phyloP scores from a whole-genome alignment of 2,329 filamentous ascomycete genomes.

The Boeremia exigua region DNA sequence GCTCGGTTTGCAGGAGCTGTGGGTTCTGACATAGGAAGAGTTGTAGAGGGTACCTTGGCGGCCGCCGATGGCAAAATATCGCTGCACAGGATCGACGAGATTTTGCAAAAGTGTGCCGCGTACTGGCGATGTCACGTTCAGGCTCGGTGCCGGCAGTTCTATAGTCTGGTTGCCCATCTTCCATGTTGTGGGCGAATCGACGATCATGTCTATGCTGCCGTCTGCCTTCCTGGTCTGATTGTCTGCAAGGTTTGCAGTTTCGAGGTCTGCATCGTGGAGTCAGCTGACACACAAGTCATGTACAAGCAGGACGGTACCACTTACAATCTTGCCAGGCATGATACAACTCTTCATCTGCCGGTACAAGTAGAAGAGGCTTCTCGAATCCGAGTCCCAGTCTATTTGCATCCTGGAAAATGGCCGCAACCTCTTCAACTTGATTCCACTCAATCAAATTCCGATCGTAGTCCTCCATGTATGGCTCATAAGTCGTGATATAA shows the following conservation, averaged over 20 bases:
- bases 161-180: not conserved
- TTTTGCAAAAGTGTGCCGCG: not conserved
- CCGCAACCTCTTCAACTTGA: slow-evolving; percentile 21
- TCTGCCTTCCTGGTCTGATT: not conserved
- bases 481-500: slow-evolving; percentile 42
- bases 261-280: not conserved
- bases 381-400: slow-evolving; percentile 24
- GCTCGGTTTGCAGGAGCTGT: slow-evolving; percentile 39
- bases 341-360: slow-evolving; percentile 17
- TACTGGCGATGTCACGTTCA: not conserved
- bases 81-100: not conserved
- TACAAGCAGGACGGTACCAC: not conserved
- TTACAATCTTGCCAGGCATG: slow-evolving; percentile 25
- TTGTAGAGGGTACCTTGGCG: slow-evolving; percentile 28
- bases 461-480: slow-evolving; percentile 35
- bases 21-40: slow-evolving; percentile 24
- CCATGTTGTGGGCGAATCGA: not conserved
- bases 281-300: not conserved
- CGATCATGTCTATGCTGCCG: not conserved
- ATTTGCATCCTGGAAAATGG: slow-evolving; percentile 25
- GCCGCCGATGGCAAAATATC: slow-evolving; percentile 4
- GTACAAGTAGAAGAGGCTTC: not conserved
- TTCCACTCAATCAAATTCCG: slow-evolving; percentile 34
- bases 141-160: not conserved
- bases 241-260: not conserved